Percentiles rank a stretch among this genome's conserved stretches.
Evolutionary conservation across 192 early-diverging fungal genomes (phyloP).

Genomic region (Pilobolus umbonatus): DNA sequence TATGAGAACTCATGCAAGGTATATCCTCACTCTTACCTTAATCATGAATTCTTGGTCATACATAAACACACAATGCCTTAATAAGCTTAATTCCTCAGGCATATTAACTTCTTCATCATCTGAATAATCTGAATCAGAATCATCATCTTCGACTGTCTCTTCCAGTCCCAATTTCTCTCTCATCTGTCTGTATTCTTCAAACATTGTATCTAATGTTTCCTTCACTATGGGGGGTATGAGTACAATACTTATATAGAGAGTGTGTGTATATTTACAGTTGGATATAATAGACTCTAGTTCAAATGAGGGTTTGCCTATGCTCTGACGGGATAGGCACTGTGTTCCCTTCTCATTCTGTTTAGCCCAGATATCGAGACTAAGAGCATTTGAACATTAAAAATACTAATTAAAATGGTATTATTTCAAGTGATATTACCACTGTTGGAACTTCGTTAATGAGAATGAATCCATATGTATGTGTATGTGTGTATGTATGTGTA

Average conservation of each 20-base stretch:
- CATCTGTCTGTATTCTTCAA: neutral
- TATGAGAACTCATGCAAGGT: neutral
- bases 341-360: slow-evolving; percentile 9
- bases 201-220: slow-evolving; percentile 4
- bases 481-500: no score
- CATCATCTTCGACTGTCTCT: neutral
- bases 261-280: slow-evolving; percentile 1
- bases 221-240: no score
- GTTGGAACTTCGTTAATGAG: slow-evolving; percentile 2
- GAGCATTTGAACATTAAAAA: neutral
- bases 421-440: neutral
- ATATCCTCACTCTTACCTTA: neutral
- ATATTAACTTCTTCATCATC: neutral
- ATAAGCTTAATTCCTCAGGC: neutral
- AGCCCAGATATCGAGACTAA: slow-evolving; percentile 6
- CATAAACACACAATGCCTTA: slow-evolving; percentile 12
- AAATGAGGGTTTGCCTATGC: neutral
- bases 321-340: neutral
- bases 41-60: slow-evolving; percentile 19
- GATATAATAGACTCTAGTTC: slow-evolving; percentile 4
- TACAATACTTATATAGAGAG: neutral
- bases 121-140: no score
- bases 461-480: neutral
- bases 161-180: neutral
- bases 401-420: neutral